Conservation (phyloP, 1,284 basidiomycete genomes). For the Irpex lacteus region DNA sequence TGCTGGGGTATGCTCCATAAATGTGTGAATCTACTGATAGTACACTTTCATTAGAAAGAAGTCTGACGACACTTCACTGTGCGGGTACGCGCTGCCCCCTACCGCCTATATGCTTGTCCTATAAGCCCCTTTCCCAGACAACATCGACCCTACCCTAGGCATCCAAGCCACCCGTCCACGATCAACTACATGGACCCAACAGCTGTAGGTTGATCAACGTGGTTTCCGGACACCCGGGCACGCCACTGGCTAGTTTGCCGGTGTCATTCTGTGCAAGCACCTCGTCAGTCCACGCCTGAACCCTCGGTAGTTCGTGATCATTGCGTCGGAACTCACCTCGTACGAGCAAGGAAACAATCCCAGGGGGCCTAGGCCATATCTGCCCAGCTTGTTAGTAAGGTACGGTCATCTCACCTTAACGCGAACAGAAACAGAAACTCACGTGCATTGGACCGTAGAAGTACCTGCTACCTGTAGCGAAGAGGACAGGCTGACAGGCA, state of each 20-base stretch:
- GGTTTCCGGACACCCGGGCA: not conserved
- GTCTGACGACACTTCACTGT: too few species aligned
- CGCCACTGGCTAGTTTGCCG: not conserved
- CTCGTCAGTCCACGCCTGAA: not conserved
- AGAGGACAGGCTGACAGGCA: not conserved
- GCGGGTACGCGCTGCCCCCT: too few species aligned
- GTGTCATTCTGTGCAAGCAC: not conserved
- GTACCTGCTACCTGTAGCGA: not conserved
- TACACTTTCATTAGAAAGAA: too few species aligned
- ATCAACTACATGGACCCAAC: not conserved
- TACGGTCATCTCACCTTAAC: too few species aligned
- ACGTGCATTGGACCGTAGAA: not conserved
- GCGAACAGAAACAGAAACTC: not conserved
- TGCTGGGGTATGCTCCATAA: too few species aligned
- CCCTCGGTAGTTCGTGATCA: not conserved
- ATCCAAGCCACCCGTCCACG: not conserved
- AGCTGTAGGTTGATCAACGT: not conserved
- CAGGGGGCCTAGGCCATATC: not conserved
- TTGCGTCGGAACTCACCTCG: not conserved
- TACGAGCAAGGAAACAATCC: not conserved
- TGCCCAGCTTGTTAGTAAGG: not conserved
- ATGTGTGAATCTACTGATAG: too few species aligned
- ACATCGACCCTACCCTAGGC: not conserved
- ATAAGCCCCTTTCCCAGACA: too few species aligned
- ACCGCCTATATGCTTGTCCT: too few species aligned